These are phyloP conservation scores for Kodamaea derodonti DNA, from an alignment of 1,139 yeast genomes.

Conservation along the genomic window DNA sequence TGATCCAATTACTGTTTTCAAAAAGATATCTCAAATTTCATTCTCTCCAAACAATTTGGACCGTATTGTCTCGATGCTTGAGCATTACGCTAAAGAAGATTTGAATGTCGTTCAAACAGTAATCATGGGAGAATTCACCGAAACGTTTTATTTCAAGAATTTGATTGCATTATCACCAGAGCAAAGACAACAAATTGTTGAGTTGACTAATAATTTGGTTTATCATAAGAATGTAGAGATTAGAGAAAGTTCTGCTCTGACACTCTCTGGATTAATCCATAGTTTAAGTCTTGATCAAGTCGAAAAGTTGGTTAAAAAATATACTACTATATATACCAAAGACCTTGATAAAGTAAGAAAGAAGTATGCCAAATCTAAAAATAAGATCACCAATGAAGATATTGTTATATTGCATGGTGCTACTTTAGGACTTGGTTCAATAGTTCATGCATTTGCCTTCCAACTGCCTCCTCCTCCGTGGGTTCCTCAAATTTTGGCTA, in stretches of 20 bases:
- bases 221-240: constrained; percentile 71
- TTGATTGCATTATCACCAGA: constrained; percentile 49
- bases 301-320: constrained; percentile 24
- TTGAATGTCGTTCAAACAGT: constrained; percentile 66
- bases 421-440: constrained; percentile 82
- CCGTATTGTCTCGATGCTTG: constrained; percentile 49
- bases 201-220: constrained; percentile 50
- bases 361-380: constrained; percentile 27
- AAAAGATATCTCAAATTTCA: constrained; percentile 57
- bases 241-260: constrained; percentile 69
- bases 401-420: constrained; percentile 71
- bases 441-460: constrained; percentile 88
- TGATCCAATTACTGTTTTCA: constrained; percentile 51
- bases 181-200: constrained; percentile 52
- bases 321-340: constrained; percentile 20
- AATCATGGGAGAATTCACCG: constrained; percentile 66
- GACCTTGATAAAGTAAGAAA: constrained; percentile 32
- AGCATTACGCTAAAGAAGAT: constrained; percentile 35
- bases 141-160: constrained; percentile 72
- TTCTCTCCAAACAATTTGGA: constrained; percentile 43
- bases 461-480: constrained; percentile 88
- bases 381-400: constrained; percentile 37
- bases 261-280: constrained; percentile 79
- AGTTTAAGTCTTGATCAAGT: constrained; percentile 64
- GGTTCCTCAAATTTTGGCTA: constrained; percentile 74